Evolutionary conservation across 2,329 filamentous ascomycete genomes (phyloP).

Genomic region (Alternaria postmessia): DNA sequence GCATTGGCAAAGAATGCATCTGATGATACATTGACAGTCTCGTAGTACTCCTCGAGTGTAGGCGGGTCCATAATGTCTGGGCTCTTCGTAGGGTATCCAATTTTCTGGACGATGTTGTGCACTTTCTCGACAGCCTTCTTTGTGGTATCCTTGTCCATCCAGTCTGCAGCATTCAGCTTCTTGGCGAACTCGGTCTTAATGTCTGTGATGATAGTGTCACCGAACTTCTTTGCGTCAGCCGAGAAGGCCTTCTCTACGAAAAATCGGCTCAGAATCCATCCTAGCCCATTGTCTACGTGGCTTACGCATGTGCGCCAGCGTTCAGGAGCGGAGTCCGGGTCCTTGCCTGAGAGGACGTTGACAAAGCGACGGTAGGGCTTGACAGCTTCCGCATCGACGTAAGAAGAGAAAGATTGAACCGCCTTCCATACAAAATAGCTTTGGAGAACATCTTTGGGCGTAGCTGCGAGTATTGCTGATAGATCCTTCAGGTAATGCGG

Average conservation of each 20-base stretch:
- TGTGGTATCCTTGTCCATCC: constrained; percentile 71
- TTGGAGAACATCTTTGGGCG: constrained; percentile 64
- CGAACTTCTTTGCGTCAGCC: constrained; percentile 70
- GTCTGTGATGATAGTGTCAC: constrained; percentile 73
- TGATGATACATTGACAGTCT: constrained; percentile 59
- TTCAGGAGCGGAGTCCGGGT: constrained; percentile 68
- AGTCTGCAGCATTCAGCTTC: constrained; percentile 65
- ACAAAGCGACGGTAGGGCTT: constrained; percentile 67
- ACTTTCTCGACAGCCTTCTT: constrained; percentile 70
- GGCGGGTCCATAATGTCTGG: constrained; percentile 68
- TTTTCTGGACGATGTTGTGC: constrained; percentile 71
- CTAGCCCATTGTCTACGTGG: constrained; percentile 65
- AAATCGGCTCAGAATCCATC: constrained; percentile 75
- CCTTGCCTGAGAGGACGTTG: constrained; percentile 69
- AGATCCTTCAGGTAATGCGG: constrained; percentile 68
- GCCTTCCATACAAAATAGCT: constrained; percentile 72
- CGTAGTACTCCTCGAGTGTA: constrained; percentile 66
- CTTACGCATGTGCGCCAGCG: constrained; percentile 72
- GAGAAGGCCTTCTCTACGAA: constrained; percentile 75
- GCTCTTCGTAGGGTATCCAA: constrained; percentile 70
- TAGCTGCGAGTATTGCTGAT: constrained; percentile 63
- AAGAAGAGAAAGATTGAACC: constrained; percentile 61
- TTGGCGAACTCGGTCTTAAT: constrained; percentile 73
- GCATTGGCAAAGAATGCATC: constrained; percentile 67
- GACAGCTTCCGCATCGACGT: constrained; percentile 67